Evolutionary conservation across 2,329 filamentous ascomycete species (phyloP).

Genomic region (Colletotrichum caudatum): DNA sequence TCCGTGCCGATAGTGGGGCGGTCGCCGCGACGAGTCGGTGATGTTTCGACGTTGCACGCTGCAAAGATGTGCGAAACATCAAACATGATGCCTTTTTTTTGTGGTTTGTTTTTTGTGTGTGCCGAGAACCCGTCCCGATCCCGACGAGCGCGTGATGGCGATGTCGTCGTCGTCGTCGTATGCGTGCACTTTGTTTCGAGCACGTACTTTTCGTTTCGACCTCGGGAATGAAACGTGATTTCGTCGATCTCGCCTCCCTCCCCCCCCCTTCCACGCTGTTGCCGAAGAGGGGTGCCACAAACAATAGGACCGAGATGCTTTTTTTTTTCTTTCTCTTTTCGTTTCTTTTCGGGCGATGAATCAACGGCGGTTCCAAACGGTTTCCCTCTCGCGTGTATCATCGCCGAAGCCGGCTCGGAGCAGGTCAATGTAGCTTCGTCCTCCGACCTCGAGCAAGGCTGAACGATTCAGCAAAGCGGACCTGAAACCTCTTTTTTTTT

Average conservation of each 20-base stretch:
- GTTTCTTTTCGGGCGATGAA: background rate
- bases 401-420: conserved; percentile 2
- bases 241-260: background rate
- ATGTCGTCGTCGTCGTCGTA: background rate
- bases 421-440: conserved; percentile 4
- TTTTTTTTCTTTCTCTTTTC: no score
- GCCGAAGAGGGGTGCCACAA: background rate
- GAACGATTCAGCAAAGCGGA: background rate
- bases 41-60: conserved; percentile 1
- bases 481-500: background rate
- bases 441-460: background rate
- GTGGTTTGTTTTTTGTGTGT: no score
- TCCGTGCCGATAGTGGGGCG: background rate
- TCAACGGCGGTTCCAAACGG: conserved; percentile 3
- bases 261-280: background rate
- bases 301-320: background rate
- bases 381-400: background rate
- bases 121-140: background rate
- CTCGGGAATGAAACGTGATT: background rate
- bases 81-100: background rate
- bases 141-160: background rate
- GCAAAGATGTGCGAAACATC: background rate
- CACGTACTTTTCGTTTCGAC: background rate
- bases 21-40: background rate
- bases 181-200: background rate